Conservation (phyloP, 306 rosid genomes). For the Clitoria ternatea region DNA sequence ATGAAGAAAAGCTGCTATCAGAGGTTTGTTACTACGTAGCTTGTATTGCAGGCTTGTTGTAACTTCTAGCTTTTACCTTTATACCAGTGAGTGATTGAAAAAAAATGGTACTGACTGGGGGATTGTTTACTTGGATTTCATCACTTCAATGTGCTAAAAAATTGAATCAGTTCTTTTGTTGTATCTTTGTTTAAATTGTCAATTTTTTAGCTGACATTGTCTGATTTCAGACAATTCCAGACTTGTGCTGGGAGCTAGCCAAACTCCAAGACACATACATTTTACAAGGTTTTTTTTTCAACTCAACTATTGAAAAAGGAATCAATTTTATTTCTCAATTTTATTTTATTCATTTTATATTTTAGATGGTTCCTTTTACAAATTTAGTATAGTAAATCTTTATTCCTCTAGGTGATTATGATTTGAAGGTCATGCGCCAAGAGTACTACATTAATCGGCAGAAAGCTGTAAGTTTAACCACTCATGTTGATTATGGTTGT, state of each 20-base stretch:
- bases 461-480: conserved; percentile 61
- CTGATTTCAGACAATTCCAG: conserved; percentile 70
- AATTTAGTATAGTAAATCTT: conserved; percentile 17
- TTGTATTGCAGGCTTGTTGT: conserved; percentile 15
- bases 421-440: conserved; percentile 97
- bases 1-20: conserved; percentile 78
- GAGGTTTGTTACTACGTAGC: conserved; percentile 56
- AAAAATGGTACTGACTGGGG: no score
- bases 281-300: conserved; percentile 63
- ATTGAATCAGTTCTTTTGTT: background rate
- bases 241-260: conserved; percentile 96
- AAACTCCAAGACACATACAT: conserved; percentile 97
- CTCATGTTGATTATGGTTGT: conserved; percentile 1
- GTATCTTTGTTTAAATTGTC: background rate
- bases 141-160: background rate
- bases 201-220: conserved; percentile 3
- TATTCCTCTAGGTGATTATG: conserved; percentile 82
- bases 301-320: conserved; percentile 16
- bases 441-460: conserved; percentile 85
- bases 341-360: background rate
- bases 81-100: background rate
- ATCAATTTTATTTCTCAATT: background rate
- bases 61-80: background rate
- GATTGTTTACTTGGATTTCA: conserved; percentile 1
- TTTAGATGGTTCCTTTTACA: background rate